Evolutionary conservation across 495 filamentous ascomycete genomes (phyloP), one percentile per base, ranked within the genome.

Genomic region (Hyaloscypha bicolor): DNA sequence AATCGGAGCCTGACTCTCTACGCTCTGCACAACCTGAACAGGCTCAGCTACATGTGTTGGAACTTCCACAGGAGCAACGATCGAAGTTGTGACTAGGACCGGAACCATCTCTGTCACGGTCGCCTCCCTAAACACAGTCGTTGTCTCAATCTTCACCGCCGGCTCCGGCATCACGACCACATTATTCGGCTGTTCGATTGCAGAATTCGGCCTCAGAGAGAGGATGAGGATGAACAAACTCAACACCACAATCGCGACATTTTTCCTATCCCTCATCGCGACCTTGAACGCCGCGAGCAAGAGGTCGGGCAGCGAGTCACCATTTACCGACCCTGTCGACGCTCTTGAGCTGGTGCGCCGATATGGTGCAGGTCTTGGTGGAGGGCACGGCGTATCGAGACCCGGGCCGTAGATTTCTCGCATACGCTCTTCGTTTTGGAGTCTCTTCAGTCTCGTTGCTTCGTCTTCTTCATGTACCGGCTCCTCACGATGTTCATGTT

Each of bases 271-370:
- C 48, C 83, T 80, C 39, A 90, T 81, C 9, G 90, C 78, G 1
- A 93, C 84, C 45, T 85, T 82, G 67, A 92, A 73, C 29, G 91
- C 92, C 67, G 91, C 90, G 42, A 86, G 74, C 22, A 95, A 58
- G 21, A 96, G 81, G 25, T 86, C 86, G 0, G 79, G 77, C 6
- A 92, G 81, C 8, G 78, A 78, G 0, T 76, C 75, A 29, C 80
- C 76, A 32, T 84, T 65, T 30, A 64, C 62, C 9, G 16, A 11
- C 42, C 16, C 42, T 48, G 4, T 19, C 16, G 55, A 30, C 70
- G 59, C 25, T 66, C 62, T 51, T 22, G 67, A 63, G 21, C 73
- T 68, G 2, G 3, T 53, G 14, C 1, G 60, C 9, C 16, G 71
- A 14, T 32, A 30, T 61, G 29, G 9, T 6, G 6, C 21, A 6